Base-by-base conservation (phyloP, 371 early-diverging fungal species). In the Saksenaea oblongispora region DNA sequence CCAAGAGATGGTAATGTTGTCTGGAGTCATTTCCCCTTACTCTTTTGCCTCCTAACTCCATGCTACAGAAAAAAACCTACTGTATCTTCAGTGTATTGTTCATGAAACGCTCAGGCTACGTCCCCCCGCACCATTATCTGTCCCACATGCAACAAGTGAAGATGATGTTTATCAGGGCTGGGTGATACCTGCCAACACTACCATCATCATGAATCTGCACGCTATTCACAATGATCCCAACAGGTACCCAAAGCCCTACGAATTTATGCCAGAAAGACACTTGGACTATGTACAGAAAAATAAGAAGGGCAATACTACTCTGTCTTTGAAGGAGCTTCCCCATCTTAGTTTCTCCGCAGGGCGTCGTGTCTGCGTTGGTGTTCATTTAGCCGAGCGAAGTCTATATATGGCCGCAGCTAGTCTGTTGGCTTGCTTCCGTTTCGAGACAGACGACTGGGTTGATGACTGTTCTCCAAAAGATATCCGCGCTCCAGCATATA, bases 311-410 rank as follows among this genome's bases (percentile, higher is more conserved):
- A 24, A 62, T n/a, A 35, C 53, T 1, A 67, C 42, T n/a, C 76
- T 75, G 35, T 61, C 67, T 22, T 56, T 71, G 1, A 65, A 75
- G 22, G 76, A 79, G 17, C 70, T 74, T 0, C 81, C 83, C 0
- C 81, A 80, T 54, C 56, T 81, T 11, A 67, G 75, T 2, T 79
- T 84, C 56, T 78, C 76, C 1, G 75, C 77, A 2, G 84, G 84
- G 1, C 76, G 84, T 5, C 73, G 84, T 39, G 74, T 73, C 3
- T 84, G 84, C 63, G 79, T 80, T 1, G 84, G 84, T 9, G 74
- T 82, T 41, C 80, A 82, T 58, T 57, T 84, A 5, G 84, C 84
- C 14, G 80, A 82, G 59, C 67, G 82, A 5, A 79, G 56, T 51
- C 7, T 84, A 41, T 84, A 71, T 54, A 71, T 77, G 69, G 81